Conservation (phyloP, 2,329 filamentous ascomycete genomes). For the Colletotrichum incanum region DNA sequence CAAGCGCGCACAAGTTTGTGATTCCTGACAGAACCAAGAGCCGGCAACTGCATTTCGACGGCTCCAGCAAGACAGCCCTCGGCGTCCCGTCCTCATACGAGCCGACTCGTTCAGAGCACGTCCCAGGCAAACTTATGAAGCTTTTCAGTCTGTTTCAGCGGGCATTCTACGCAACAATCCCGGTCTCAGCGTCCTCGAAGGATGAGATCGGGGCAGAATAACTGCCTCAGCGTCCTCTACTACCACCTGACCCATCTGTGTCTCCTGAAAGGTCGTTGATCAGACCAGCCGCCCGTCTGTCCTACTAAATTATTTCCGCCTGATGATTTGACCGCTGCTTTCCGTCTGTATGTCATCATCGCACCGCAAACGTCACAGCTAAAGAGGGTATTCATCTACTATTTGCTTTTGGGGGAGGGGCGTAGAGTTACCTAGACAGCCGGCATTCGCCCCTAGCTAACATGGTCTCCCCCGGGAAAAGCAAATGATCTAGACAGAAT, state of each 20-base stretch:
- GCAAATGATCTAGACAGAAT: conserved; percentile 1
- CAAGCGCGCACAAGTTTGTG: not conserved
- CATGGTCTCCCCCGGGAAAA: conserved; percentile 7
- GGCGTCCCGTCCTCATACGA: not conserved
- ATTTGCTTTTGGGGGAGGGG: not conserved
- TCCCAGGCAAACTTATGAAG: not conserved
- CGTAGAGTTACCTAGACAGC: not conserved
- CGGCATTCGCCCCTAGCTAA: not conserved
- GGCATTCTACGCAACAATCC: too few relatives aligned
- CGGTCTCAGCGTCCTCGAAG: too few relatives aligned
- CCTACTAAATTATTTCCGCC: not conserved
- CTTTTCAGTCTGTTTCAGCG: too few relatives aligned
- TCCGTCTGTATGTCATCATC: not conserved
- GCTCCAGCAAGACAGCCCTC: not conserved
- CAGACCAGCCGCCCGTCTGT: not conserved
- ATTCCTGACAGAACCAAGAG: conserved; percentile 6
- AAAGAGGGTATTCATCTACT: not conserved
- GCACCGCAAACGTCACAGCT: conserved; percentile 5
- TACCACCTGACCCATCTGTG: not conserved
- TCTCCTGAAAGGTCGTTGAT: too few relatives aligned
- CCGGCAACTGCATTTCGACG: not conserved
- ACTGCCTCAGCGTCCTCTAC: not conserved
- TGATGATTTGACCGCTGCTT: not conserved
- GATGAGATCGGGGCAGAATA: not conserved
- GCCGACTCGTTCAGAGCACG: not conserved